Base-by-base conservation (phyloP, 768 basidiomycete genomes). In the Macrolepiota dolichaula region DNA sequence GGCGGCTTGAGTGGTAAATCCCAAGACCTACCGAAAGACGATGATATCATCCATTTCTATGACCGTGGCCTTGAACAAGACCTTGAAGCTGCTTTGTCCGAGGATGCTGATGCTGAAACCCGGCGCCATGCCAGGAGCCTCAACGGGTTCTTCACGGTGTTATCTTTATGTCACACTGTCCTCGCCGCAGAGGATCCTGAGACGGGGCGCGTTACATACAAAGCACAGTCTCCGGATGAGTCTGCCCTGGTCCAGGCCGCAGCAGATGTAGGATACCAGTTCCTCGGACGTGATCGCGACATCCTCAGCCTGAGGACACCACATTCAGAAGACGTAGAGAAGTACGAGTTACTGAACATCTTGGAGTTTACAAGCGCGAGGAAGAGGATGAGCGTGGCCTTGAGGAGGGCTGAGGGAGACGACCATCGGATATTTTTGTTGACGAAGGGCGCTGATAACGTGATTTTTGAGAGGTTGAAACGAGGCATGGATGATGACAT, bases 161-260 rank as follows among this genome's bases (percentile, higher is more conserved):
- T 98, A 57, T 90, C 91, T 22, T 80, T 98, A 3, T 98, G 96
- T 75, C 96, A 98, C 72, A 96, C 95, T 7, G 96, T 96, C 36
- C 82, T 98, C 44, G 87, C 92, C 0, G 80, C 81, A 17, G 80
- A 86, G 38, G 83, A 94, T 69, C 80, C 83, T 0, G 76, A 77
- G 40, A 91, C 89, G 1, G 88, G 89, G 40, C 80, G 79, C 19
- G 85, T 96, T 50, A 82, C 89, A 67, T 98, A 97, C 81, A 97
- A 96, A 76, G 94, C 96, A 1, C 96, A 98, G 72, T 91, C 88
- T 0, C 96, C 96, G 9, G 96, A 98, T 68, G 96, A 98, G 77
- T 91, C 94, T n/a, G 96, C 96, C 4, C 82, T 98, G 40, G 96
- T 98, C 2, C 94, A 96, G 69, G 94, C 96, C 35, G 96, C 96